Conservation (phyloP, 2,329 filamentous ascomycete species). For the Sporothrix inflata region DNA sequence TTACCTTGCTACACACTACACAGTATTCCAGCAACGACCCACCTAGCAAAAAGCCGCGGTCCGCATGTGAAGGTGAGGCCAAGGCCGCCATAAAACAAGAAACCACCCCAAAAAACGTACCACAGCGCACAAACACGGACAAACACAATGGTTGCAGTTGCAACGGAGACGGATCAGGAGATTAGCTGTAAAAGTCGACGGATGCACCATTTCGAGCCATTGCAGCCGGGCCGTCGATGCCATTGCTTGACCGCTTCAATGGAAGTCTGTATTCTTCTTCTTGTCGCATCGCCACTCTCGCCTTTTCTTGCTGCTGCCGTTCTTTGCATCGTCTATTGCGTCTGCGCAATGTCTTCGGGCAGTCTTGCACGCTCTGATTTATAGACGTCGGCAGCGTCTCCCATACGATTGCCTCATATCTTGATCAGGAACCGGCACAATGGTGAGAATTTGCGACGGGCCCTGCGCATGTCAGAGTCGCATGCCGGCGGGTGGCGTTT, state of each 20-base stretch:
- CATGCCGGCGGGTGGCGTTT: neutral
- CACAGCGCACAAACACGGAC: neutral
- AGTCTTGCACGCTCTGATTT: neutral
- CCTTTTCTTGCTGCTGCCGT: neutral
- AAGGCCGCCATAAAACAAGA: neutral
- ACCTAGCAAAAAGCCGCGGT: slow-evolving; percentile 11
- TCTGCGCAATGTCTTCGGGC: neutral
- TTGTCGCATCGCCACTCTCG: neutral
- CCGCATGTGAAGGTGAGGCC: slow-evolving; percentile 15
- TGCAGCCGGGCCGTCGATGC: neutral
- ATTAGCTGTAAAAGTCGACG: neutral
- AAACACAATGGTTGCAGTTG: neutral
- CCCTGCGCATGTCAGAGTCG: neutral
- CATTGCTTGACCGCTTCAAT: neutral
- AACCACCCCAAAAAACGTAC: neutral
- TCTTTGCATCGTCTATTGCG: neutral
- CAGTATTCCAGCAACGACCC: slow-evolving; percentile 2
- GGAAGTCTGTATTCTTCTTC: neutral
- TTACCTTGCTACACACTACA: no score
- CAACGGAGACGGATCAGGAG: slow-evolving; percentile 1
- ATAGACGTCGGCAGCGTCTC: neutral
- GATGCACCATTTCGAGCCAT: no score
- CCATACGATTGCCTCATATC: neutral
- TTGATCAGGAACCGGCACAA: neutral
- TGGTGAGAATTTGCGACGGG: neutral